phyloP scores from a whole-genome alignment of 2,329 filamentous ascomycete species.

The Epichloe baconii region DNA sequence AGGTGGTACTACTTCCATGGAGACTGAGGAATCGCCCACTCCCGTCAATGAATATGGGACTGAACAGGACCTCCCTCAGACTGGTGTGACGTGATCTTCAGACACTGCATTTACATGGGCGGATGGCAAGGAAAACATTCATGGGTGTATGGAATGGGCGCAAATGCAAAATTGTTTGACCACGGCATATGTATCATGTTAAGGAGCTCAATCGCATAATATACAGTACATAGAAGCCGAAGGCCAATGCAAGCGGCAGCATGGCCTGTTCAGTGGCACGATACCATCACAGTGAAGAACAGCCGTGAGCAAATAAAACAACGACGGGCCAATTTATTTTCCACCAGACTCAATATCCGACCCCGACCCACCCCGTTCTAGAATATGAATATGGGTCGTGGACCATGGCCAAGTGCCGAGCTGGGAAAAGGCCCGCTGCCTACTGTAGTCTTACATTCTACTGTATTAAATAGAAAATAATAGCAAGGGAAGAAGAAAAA shows the following conservation, averaged over 20 bases:
- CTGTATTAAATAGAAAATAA: no score
- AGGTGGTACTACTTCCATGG: neutral
- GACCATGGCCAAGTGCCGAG: neutral
- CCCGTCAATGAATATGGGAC: neutral
- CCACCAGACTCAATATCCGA: neutral
- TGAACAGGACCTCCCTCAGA: neutral
- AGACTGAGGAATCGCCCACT: neutral
- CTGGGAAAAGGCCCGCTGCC: neutral
- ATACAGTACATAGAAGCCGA: no score
- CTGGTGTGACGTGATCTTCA: neutral
- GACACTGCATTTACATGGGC: neutral
- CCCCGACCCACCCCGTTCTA: neutral
- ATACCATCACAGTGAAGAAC: no score
- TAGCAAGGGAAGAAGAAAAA: no score
- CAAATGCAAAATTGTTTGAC: neutral
- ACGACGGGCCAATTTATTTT: neutral
- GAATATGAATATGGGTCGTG: neutral
- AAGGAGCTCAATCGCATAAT: no score
- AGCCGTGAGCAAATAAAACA: neutral
- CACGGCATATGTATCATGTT: no score
- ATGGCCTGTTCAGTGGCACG: no score
- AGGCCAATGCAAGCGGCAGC: no score
- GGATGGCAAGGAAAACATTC: neutral
- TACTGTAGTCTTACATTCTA: neutral
- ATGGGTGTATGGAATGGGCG: neutral